These are phyloP conservation scores for Saccharum spontaneum DNA, from an alignment of 176 grass and related monocot genomes.

Conservation along the genomic window DNA sequence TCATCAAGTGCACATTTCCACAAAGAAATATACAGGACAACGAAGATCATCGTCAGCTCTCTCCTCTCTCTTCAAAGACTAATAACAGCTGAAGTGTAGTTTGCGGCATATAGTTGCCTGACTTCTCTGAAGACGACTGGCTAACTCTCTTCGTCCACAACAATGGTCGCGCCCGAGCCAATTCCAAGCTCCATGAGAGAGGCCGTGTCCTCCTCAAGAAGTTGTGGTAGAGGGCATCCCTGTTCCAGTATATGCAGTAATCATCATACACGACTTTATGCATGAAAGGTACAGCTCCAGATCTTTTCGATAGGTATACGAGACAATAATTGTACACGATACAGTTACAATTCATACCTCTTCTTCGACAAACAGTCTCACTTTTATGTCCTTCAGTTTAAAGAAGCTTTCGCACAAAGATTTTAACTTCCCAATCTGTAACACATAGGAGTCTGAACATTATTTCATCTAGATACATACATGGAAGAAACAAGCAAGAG, in stretches of 20 bases:
- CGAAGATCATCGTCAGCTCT: not conserved
- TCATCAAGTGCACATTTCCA: not conserved
- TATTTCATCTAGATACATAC: not conserved
- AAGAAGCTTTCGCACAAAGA: slow-evolving; percentile 86
- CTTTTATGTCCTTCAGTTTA: slow-evolving; percentile 78
- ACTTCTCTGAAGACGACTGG: slow-evolving; percentile 25
- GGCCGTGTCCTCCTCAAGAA: slow-evolving; percentile 73
- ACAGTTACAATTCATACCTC: slow-evolving; percentile 45
- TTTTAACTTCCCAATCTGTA: slow-evolving; percentile 75
- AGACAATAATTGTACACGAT: not conserved
- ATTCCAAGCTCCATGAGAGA: slow-evolving; percentile 74
- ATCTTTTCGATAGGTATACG: not conserved
- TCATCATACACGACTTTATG: not conserved
- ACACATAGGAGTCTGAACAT: not conserved
- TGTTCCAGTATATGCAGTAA: slow-evolving; percentile 24
- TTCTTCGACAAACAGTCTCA: slow-evolving; percentile 80
- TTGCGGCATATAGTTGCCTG: not conserved
- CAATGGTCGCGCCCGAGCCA: slow-evolving; percentile 53
- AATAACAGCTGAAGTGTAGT: not conserved
- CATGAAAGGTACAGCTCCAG: not conserved
- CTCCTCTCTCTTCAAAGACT: not conserved
- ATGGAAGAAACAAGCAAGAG: not conserved
- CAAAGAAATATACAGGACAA: not conserved
- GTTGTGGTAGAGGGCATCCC: slow-evolving; percentile 64
- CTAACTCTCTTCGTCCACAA: slow-evolving; percentile 86